Conservation (phyloP, 2,329 filamentous ascomycete species). For the Aspergillus clavatus region DNA sequence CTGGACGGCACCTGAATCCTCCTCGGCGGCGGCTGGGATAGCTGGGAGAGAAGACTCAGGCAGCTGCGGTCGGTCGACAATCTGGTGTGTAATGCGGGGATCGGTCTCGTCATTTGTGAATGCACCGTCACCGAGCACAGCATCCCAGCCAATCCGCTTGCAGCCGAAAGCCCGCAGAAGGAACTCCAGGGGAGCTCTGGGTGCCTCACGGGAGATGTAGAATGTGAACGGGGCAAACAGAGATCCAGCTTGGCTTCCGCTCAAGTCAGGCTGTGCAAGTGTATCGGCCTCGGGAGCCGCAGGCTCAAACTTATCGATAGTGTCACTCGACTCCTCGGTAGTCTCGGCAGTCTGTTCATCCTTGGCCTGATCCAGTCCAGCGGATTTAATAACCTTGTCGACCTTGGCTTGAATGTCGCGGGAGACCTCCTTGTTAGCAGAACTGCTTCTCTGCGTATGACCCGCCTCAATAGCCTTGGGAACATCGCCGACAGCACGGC, state of each 20-base stretch:
- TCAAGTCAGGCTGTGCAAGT: constrained; percentile 69
- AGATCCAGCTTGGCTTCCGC: constrained; percentile 62
- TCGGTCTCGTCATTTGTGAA: constrained; percentile 88
- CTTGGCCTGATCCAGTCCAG: constrained; percentile 37
- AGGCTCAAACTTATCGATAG: constrained; percentile 88
- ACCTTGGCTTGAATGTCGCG: constrained; percentile 66
- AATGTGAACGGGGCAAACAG: constrained; percentile 87
- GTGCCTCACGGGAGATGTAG: constrained; percentile 90
- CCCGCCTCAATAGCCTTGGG: constrained; percentile 51
- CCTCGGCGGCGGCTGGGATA: constrained; percentile 41
- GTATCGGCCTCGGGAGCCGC: constrained; percentile 79
- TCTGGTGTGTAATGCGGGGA: constrained; percentile 87
- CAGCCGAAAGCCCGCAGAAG: constrained; percentile 90
- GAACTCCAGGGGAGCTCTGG: constrained; percentile 85
- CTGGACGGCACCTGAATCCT: constrained; percentile 42
- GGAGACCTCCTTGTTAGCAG: constrained; percentile 55
- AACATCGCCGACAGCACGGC: constrained; percentile 52
- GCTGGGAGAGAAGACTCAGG: constrained; percentile 50
- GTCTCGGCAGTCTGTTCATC: constrained; percentile 43
- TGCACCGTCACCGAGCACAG: constrained; percentile 81
- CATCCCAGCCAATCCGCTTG: constrained; percentile 93
- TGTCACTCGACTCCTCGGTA: constrained; percentile 51
- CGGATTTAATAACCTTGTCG: constrained; percentile 48
- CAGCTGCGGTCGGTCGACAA: constrained; percentile 82
- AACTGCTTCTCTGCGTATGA: constrained; percentile 50